These are phyloP conservation scores for Davidsoniella eucalypti DNA, from an alignment of 2,329 filamentous ascomycete genomes.

Conservation along the genomic window DNA sequence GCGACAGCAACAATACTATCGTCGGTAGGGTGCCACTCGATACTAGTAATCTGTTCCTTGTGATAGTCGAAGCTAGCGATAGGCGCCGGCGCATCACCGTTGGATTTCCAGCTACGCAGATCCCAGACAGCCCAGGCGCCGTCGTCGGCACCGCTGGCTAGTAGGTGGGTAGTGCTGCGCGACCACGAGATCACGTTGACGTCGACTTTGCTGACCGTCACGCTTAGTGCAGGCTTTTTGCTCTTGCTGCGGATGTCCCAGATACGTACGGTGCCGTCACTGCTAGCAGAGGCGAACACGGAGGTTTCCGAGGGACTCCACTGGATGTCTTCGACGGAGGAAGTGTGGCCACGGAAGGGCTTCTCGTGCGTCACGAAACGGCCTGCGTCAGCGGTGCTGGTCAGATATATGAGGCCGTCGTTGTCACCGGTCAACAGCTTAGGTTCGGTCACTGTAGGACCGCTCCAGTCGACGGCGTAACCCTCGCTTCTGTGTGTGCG, in stretches of 20 bases:
- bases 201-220: slow-evolving; percentile 68
- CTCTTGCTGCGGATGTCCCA: slow-evolving; percentile 92
- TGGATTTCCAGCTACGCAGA: slow-evolving; percentile 73
- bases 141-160: slow-evolving; percentile 85
- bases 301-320: slow-evolving; percentile 90
- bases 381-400: slow-evolving; percentile 71
- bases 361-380: slow-evolving; percentile 77
- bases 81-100: slow-evolving; percentile 48
- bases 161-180: slow-evolving; percentile 67
- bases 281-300: slow-evolving; percentile 87
- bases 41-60: slow-evolving; percentile 85
- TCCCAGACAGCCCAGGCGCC: slow-evolving; percentile 96
- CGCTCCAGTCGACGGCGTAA: slow-evolving; percentile 95
- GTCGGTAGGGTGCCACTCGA: slow-evolving; percentile 96
- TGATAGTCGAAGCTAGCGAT: slow-evolving; percentile 94
- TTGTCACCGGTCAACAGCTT: slow-evolving; percentile 88
- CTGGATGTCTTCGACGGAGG: slow-evolving; percentile 85
- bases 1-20: slow-evolving; percentile 90
- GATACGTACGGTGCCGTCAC: slow-evolving; percentile 85
- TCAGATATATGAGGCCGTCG: slow-evolving; percentile 75
- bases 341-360: slow-evolving; percentile 67
- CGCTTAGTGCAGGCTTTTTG: slow-evolving; percentile 69
- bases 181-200: slow-evolving; percentile 98
- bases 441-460: slow-evolving; percentile 38
- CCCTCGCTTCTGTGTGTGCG: slow-evolving; percentile 86